These are phyloP conservation scores for Penstemon davidsonii DNA, from an alignment of 257 asterid genomes.

Conservation along the genomic window DNA sequence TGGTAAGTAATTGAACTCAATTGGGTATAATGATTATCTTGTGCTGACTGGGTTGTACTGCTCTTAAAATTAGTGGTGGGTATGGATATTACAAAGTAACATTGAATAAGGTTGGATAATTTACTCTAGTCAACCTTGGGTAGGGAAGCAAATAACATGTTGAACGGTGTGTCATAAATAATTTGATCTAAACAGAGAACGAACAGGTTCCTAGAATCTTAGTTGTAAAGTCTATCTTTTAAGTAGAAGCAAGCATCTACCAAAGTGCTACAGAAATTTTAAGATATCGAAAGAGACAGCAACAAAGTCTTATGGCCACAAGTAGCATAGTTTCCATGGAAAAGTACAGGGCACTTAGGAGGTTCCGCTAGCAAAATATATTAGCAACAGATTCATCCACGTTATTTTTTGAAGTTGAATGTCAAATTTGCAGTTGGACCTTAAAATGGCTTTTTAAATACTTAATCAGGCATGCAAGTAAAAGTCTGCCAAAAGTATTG, in stretches of 20 bases:
- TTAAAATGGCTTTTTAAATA: background rate
- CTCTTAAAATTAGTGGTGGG: no score
- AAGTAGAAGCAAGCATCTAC: background rate
- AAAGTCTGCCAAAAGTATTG: background rate
- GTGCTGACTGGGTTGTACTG: no score
- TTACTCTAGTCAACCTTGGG: no score
- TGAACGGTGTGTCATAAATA: no score
- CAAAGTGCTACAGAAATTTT: background rate
- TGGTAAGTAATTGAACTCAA: no score
- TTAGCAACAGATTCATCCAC: background rate
- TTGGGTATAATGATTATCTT: no score
- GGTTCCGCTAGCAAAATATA: background rate
- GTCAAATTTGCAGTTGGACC: background rate
- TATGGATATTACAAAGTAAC: no score
- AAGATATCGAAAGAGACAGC: slow-evolving; percentile 5
- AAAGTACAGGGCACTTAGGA: no score
- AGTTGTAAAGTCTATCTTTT: background rate
- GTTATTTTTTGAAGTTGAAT: background rate
- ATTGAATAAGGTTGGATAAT: no score
- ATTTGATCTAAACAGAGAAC: no score
- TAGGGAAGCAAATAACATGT: no score
- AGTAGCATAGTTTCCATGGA: background rate
- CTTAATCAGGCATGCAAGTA: slow-evolving; percentile 8
- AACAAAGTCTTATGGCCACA: background rate
- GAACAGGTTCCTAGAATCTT: no score